Evolutionary conservation across 2,329 filamentous ascomycete species (phyloP).

Genomic region (Trichoderma brevicompactum): DNA sequence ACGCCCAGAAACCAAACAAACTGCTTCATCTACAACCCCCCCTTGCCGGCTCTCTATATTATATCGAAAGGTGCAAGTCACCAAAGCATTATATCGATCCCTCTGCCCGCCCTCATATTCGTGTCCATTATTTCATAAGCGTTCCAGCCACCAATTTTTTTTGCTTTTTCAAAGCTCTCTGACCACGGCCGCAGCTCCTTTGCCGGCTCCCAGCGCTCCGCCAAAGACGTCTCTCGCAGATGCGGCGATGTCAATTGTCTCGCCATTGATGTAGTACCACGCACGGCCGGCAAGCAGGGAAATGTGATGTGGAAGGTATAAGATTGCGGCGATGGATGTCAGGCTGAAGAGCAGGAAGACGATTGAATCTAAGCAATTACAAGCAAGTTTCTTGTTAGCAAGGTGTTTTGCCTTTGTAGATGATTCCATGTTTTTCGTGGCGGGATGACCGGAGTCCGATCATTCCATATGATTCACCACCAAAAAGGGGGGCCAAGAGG

Average conservation of each 20-base stretch:
- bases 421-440: not conserved
- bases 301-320: conserved; percentile 94
- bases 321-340: conserved; percentile 80
- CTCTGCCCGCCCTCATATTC: not conserved
- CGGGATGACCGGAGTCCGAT: not conserved
- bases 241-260: conserved; percentile 59
- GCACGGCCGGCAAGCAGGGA: conserved; percentile 79
- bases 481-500: conserved; percentile 69
- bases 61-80: not conserved
- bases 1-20: conserved; percentile 12
- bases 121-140: conserved; percentile 15
- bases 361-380: conserved; percentile 70
- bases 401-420: not conserved
- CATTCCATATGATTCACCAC: conserved; percentile 63
- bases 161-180: conserved; percentile 40
- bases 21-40: not conserved
- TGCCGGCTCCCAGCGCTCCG: conserved; percentile 31
- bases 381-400: not conserved
- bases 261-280: conserved; percentile 94
- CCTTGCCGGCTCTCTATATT: not conserved
- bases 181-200: conserved; percentile 35
- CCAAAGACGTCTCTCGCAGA: conserved; percentile 41
- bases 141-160: not conserved
- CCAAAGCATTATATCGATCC: not conserved
- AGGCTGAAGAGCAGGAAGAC: conserved; percentile 89